Conservation (phyloP, 169 alveolate genomes). For the Plasmodium cynomolgi region DNA sequence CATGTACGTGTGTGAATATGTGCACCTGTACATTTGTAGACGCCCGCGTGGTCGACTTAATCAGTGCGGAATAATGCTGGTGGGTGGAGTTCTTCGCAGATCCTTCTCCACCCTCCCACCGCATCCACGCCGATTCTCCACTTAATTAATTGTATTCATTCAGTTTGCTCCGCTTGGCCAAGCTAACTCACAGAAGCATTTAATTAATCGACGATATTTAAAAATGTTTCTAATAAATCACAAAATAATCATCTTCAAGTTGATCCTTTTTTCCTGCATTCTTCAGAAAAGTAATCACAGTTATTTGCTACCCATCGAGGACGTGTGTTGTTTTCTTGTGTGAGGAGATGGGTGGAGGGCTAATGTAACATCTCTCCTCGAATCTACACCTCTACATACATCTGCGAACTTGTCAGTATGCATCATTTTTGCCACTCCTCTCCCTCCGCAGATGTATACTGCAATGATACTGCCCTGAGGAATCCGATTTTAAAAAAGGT, state of each 20-base stretch:
- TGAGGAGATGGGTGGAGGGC: not conserved
- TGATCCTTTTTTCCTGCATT: constrained; percentile 12
- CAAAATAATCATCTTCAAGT: constrained; percentile 12
- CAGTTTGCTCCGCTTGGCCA: not conserved
- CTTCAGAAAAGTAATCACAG: constrained; percentile 24
- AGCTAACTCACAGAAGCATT: not conserved
- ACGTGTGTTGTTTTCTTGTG: not conserved
- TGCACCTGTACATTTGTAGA: not conserved
- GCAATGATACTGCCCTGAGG: constrained; percentile 19
- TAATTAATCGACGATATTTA: not conserved
- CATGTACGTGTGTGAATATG: not conserved
- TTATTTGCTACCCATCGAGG: not conserved
- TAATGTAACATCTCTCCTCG: not conserved
- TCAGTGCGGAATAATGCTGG: not conserved
- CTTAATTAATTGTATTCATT: not conserved
- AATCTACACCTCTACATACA: not conserved
- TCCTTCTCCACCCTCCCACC: not conserved
- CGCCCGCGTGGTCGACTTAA: not conserved
- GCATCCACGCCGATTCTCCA: not conserved
- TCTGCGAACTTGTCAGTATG: not conserved
- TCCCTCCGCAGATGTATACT: not conserved
- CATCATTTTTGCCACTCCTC: not conserved
- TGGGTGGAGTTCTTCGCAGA: not conserved
- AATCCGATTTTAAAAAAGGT: constrained; percentile 57
- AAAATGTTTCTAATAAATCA: constrained; percentile 34